Percentiles rank a stretch among this genome's conserved stretches.
Evolutionary conservation across 2,329 filamentous ascomycete genomes (phyloP).

Genomic region (Aureobasidium subglaciale): DNA sequence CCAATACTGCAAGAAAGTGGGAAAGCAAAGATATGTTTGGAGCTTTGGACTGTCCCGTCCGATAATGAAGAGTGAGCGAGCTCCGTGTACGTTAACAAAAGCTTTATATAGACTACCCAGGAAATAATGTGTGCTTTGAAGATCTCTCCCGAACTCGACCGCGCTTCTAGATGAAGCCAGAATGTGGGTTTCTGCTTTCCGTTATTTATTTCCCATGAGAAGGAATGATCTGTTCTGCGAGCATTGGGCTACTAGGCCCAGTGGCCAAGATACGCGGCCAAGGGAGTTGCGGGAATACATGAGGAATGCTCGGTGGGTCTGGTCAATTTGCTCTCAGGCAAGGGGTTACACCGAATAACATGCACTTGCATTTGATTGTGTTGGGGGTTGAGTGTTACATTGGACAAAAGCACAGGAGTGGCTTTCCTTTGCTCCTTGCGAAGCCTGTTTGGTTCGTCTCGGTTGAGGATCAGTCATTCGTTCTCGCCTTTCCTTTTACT

Average conservation of each 20-base stretch:
- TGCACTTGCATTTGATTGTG: neutral
- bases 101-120: constrained; percentile 9
- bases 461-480: neutral
- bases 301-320: neutral
- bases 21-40: neutral
- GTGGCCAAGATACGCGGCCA: neutral
- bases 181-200: too few relatives aligned
- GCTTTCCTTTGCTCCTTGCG: neutral
- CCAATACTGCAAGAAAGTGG: neutral
- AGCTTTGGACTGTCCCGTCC: neutral
- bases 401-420: neutral
- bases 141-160: neutral
- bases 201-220: neutral
- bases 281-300: neutral
- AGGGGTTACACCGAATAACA: neutral
- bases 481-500: neutral
- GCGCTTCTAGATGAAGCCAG: neutral
- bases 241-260: too few relatives aligned
- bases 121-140: neutral
- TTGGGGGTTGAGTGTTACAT: neutral
- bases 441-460: neutral
- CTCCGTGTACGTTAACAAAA: neutral
- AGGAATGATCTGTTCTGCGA: neutral
- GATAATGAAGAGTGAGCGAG: neutral
- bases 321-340: neutral